Percentiles rank a stretch among this genome's conserved stretches.
Evolutionary conservation across 371 early-diverging fungal species (phyloP).

Genomic region (Amoeboaphelidium occidentale): DNA sequence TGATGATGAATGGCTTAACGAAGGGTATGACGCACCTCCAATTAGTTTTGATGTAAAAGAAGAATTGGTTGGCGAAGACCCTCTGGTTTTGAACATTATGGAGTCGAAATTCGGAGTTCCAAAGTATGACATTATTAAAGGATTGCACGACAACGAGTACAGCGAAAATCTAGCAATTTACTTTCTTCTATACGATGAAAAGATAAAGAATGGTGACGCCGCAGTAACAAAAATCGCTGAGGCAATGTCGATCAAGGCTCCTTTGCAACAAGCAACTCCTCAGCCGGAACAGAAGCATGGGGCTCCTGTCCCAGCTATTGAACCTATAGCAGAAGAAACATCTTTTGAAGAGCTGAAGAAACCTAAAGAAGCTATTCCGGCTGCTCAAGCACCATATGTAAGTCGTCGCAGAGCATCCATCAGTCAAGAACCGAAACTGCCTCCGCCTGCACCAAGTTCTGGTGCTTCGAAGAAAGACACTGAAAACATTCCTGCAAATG

Average conservation of each 20-base stretch:
- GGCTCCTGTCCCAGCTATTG: no score
- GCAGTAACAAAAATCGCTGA: neutral
- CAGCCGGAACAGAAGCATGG: no score
- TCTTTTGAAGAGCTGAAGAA: no score
- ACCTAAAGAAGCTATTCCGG: no score
- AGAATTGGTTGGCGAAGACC: neutral
- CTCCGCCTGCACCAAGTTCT: no score
- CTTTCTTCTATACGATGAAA: slow-evolving; percentile 2
- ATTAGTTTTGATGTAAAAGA: slow-evolving; percentile 2
- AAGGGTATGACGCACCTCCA: slow-evolving; percentile 15
- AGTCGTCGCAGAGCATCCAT: no score
- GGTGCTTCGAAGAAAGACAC: no score
- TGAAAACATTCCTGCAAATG: no score
- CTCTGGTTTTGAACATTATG: neutral
- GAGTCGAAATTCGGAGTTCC: slow-evolving; percentile 1
- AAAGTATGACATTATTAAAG: neutral
- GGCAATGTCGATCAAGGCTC: neutral
- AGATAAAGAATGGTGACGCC: neutral
- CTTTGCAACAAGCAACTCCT: neutral
- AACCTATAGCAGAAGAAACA: no score
- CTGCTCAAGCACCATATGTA: no score
- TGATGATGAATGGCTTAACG: slow-evolving; percentile 21
- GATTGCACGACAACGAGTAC: neutral
- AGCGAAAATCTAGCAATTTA: slow-evolving; percentile 1
- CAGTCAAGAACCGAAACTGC: no score